Base-by-base conservation (phyloP, 805 yeast species). In the Candida ponderosae region DNA sequence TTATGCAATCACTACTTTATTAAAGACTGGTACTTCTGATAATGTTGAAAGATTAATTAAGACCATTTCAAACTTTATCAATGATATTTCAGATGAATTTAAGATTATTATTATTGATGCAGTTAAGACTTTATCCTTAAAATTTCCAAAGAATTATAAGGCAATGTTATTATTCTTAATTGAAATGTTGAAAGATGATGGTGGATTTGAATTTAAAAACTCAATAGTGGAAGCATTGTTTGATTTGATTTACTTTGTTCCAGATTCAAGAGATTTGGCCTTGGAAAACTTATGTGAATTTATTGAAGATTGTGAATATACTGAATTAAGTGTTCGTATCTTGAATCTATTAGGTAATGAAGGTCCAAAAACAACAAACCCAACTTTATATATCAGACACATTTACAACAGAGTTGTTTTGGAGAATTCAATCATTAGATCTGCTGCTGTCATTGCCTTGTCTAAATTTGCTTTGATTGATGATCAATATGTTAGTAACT, bases 271-370 rank as follows among this genome's bases (percentile, higher is more conserved):
- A 53, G 93, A 84, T 49, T 61, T 74, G 34, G 95, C 96, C 18
- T 68, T 93, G 53, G 87, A 84, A 63, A 81, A 81, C 59, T 71
- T 93, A 51, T 88, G 97, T 70, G 98, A 93, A 62, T 89, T 88
- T 56, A 93, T 93, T 52, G 98, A 93, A 64, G 98, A 93, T 68
- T 93, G 97, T 66, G 98, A 93, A 65, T 90, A 73, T 65, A 84
- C 96, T 23, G 96, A 88, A 62, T 76, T 93, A 43, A 77, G 94
- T 20, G 95, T 89, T n/a, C 77, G 97, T 56, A 81, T 93, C 40
- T 71, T 93, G 60, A 96, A 89, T 62, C 62, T 90, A 43, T 73
- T 93, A 46, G 98, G 98, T 57, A 84, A 80, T 47, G 95, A 89
- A 61, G 98, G 98, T 43, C 97, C 98, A 52, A 66, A 70, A 40